Evolutionary conservation across 2,329 filamentous ascomycete genomes (phyloP), one percentile per base, ranked within the genome.

Genomic region (Myriosclerotinia scirpicola): DNA sequence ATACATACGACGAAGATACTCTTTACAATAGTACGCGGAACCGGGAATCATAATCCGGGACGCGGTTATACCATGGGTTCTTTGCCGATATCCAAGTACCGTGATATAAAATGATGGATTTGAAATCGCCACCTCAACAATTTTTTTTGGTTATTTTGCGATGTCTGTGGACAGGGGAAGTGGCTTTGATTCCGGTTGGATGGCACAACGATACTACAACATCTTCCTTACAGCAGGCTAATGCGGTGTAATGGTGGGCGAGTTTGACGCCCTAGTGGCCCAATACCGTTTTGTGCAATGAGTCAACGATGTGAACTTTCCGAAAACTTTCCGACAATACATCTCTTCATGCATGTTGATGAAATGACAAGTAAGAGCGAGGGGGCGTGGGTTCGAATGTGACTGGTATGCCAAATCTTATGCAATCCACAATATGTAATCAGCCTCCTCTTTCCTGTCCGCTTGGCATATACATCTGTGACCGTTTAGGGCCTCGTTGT

Each of bases 211-310:
- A 20, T 50, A 34, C 44, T n/a, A 50, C 20, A 36, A 44, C 44
- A 40, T 42, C 46, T 59, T 40, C 22, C 42, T 42, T 44, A 60
- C 64, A 53, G 44, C 8, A 44, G 46, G 20, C 54, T 53, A 65
- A 65, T 65, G 64, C 46, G 36, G 54, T 65, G 64, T 61, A 60
- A 36, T 61, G 46, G 36, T 54, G 54, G 64, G 46, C 20, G 54
- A 52, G 22, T 26, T 59, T 61, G 36, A n/a, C 22, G 54, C 44
- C 22, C 26, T 42, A 61, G 38, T 61, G 44, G 44, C 36, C 42
- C 52, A 46, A 65, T 12, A 59, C 36, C n/a, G 58, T 60, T 38
- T 36, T n/a, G 58, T 26, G 20, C 54, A 30, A 44, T 17, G 38
- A 58, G 22, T 52, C 48, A 30, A 52, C 17, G 48, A 30, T 20